Evolutionary conservation across 108 stramenopile species (phyloP).

Genomic region (Stephanodiscus minutulus): DNA sequence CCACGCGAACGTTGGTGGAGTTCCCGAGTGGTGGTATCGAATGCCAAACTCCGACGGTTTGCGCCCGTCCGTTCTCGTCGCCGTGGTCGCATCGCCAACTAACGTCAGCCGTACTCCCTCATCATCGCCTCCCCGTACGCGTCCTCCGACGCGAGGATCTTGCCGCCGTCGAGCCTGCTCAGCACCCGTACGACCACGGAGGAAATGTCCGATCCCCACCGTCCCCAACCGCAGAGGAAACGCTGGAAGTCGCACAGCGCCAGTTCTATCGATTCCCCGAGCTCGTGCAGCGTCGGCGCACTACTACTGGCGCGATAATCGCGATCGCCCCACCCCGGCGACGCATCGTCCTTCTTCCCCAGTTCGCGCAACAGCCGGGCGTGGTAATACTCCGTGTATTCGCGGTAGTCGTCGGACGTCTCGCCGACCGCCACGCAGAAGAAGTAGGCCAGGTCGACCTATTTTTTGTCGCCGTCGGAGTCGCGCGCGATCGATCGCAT

Average conservation of each 20-base stretch:
- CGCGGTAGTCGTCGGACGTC: conserved; percentile 21
- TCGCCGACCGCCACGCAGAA: conserved; percentile 51
- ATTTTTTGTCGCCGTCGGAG: not conserved
- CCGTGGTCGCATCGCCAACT: too few species aligned
- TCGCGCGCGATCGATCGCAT: too few species aligned
- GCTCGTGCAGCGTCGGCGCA: conserved; percentile 48
- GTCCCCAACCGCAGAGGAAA: conserved; percentile 76
- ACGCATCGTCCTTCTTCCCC: not conserved
- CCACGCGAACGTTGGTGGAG: too few species aligned
- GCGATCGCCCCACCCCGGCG: too few species aligned
- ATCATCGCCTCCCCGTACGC: conserved; percentile 60
- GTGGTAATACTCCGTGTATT: conserved; percentile 46
- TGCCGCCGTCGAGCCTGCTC: conserved; percentile 60
- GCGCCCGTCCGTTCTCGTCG: too few species aligned
- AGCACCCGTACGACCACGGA: conserved; percentile 37
- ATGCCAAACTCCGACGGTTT: too few species aligned
- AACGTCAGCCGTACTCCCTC: conserved; percentile 47
- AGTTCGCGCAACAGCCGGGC: conserved; percentile 30
- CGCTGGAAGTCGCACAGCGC: conserved; percentile 72
- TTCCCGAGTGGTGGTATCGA: too few species aligned
- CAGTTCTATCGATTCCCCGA: conserved; percentile 57
- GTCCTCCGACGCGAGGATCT: conserved; percentile 56
- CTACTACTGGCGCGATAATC: not conserved
- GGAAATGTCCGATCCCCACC: conserved; percentile 65
- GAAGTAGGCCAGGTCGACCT: conserved; percentile 74